Evolutionary conservation across 768 basidiomycete genomes (phyloP).

Genomic region (Tricholoma furcatifolium): DNA sequence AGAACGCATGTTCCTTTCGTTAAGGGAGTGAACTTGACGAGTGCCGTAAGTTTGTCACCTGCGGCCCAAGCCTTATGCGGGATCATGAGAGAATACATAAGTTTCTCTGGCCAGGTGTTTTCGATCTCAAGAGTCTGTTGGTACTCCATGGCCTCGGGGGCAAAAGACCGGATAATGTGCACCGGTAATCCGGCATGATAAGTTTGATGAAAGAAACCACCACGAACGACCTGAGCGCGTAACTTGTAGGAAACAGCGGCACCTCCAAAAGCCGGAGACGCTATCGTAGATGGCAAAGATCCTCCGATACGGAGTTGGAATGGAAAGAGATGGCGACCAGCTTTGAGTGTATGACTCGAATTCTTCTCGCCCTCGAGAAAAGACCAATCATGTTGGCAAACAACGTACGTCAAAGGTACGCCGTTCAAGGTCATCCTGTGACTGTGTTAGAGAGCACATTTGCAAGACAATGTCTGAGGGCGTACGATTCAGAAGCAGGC

Average conservation of each 20-base stretch:
- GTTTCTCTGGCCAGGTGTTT: conserved; percentile 96
- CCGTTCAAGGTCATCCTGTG: conserved; percentile 41
- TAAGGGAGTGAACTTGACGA: conserved; percentile 86
- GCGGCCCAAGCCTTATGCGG: conserved; percentile 97
- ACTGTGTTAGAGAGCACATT: conserved; percentile 7
- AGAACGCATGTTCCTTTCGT: conserved; percentile 79
- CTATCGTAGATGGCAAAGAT: conserved; percentile 76
- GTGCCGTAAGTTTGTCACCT: conserved; percentile 78
- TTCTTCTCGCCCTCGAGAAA: conserved; percentile 84
- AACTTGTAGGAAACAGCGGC: conserved; percentile 86
- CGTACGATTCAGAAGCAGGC: conserved; percentile 57
- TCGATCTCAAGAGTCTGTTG: conserved; percentile 95
- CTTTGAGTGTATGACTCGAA: conserved; percentile 87
- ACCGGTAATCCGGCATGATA: conserved; percentile 63
- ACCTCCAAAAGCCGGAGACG: conserved; percentile 51
- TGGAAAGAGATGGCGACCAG: conserved; percentile 92
- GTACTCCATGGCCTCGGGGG: conserved; percentile 86
- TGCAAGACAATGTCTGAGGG: conserved; percentile 16
- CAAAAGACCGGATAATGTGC: conserved; percentile 69
- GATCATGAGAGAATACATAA: conserved; percentile 93
- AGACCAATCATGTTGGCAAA: conserved; percentile 88
- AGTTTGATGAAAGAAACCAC: conserved; percentile 66
- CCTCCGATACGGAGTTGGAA: conserved; percentile 88
- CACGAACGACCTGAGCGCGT: conserved; percentile 77
- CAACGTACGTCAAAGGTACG: conserved; percentile 51